Evolutionary conservation across 768 basidiomycete genomes (phyloP), one percentile per base, ranked within the genome.

Genomic region (Podaxis mareebaensis): DNA sequence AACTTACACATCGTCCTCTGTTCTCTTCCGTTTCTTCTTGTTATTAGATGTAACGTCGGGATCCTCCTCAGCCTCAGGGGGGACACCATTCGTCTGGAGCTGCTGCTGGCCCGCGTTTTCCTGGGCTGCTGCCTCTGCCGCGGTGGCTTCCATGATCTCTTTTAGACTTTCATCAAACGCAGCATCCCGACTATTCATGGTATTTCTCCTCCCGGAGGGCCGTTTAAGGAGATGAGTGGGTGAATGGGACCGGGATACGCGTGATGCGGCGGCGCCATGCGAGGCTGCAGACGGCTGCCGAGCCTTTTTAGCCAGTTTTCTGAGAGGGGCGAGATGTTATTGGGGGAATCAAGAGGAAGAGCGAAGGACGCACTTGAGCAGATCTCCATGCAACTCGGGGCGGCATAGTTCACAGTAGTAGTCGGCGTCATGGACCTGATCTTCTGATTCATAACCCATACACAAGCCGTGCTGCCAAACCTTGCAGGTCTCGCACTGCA

Each of bases 401-500:
- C 86, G 85, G 76, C 97, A 99, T 67, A 85, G 78, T 76, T 99
- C 97, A 77, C 97, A 99, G 69, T 89, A 95, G 75, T 99, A 99
- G 74, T 94, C 90, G 66, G 85, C 85, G 72, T 85, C 83, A 71
- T 85, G 87, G 48, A 91, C 83, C 69, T 86, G 83, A 69, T 87
- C 87, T 71, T 91, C 88, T 38, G 85, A 85, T 67, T 92, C 88
- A 74, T 92, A 92, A 46, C 95, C 96, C 87, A 99, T 94, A 78
- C 97, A 99, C 10, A 89, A 82, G 3, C 95, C 95, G 73, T 99
- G 96, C 77, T 99, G 96, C 96, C 96, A 99, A 60, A 93, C 93
- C 71, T 95, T 92, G 80, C 96, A 99, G 49, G 82, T 89, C 77
- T 99, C 96, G 77, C 96, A 99, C 74, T 95, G 92, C 56, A 98